phyloP scores from a whole-genome alignment of 306 rosid genomes.

The Inga leiocalycina region DNA sequence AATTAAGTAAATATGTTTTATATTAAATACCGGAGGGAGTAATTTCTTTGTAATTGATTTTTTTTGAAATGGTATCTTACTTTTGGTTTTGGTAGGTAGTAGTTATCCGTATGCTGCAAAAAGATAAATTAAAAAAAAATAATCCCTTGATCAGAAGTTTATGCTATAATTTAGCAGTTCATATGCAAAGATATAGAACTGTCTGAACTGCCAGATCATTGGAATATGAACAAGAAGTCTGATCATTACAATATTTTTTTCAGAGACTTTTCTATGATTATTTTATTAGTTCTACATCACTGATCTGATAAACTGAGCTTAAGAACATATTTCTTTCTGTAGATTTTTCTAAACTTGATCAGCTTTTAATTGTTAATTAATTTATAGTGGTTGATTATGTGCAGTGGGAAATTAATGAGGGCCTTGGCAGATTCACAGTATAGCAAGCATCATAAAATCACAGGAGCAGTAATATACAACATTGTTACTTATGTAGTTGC shows the following conservation, averaged over 20 bases:
- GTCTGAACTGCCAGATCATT: neutral
- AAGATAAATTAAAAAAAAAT: neutral
- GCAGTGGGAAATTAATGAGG: slow-evolving; percentile 86
- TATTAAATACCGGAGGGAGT: too few relatives aligned
- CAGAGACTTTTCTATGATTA: neutral
- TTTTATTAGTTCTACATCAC: neutral
- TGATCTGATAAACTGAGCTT: neutral
- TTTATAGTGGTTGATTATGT: neutral
- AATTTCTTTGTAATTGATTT: too few relatives aligned
- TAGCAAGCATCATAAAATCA: slow-evolving; percentile 72
- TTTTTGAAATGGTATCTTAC: neutral
- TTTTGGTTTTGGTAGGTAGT: neutral
- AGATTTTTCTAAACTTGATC: neutral
- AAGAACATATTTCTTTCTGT: slow-evolving; percentile 2
- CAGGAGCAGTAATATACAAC: slow-evolving; percentile 82
- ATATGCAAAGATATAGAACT: neutral
- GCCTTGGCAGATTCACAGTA: slow-evolving; percentile 76
- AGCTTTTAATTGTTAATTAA: neutral
- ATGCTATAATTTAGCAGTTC: neutral
- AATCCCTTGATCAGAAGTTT: neutral
- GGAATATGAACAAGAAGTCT: neutral
- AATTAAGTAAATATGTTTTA: too few relatives aligned
- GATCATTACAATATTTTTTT: neutral
- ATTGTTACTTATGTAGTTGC: slow-evolving; percentile 72
- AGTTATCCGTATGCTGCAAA: neutral